Conservation (phyloP, 495 filamentous ascomycete genomes). For the Aspergillus nidulans region DNA sequence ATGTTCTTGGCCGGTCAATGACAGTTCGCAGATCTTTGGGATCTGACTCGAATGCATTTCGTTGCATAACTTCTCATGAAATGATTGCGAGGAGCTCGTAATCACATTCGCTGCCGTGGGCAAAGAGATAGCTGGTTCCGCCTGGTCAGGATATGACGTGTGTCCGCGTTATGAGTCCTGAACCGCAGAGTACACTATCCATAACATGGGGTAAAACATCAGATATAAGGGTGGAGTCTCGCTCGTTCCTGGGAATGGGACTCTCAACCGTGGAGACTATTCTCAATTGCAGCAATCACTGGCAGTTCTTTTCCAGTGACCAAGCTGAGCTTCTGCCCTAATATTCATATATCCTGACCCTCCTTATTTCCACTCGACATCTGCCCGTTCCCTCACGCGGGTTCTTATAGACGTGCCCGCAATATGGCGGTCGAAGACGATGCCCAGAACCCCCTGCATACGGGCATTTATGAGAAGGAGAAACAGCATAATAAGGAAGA, state of each 20-base stretch:
- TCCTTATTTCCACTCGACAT: background rate
- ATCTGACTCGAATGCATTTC: background rate
- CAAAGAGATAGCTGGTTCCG: background rate
- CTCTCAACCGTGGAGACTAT: background rate
- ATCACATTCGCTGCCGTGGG: background rate
- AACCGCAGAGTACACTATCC: background rate
- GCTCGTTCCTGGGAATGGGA: background rate
- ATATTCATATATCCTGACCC: background rate
- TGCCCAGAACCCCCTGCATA: background rate
- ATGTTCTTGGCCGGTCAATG: background rate
- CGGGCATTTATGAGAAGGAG: constrained; percentile 1
- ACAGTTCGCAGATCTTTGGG: background rate
- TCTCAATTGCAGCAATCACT: background rate
- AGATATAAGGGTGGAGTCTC: background rate
- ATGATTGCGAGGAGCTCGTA: background rate
- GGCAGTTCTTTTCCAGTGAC: background rate
- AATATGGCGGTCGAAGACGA: constrained; percentile 4
- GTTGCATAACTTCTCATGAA: background rate
- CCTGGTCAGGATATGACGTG: background rate
- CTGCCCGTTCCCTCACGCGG: background rate
- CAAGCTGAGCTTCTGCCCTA: background rate
- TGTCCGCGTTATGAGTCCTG: background rate
- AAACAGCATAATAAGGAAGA: background rate
- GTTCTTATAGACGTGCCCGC: background rate
- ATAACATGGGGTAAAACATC: background rate